Evolutionary conservation across 169 alveolate genomes (phyloP), one percentile per base, ranked within the genome.

Genomic region (Ichthyophthirius multifiliis): DNA sequence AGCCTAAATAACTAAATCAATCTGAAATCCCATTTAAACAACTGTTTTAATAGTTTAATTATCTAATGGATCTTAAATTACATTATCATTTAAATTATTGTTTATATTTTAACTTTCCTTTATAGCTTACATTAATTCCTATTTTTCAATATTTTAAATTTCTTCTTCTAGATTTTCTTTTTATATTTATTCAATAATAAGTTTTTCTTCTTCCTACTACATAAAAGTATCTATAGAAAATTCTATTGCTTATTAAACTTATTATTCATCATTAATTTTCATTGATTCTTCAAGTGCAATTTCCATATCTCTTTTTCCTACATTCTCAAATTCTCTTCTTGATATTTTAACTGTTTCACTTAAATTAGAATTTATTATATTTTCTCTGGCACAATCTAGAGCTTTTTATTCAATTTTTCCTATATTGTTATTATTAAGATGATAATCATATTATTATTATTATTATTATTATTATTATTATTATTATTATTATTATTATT

Each of bases 1-100:
- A 31, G 91, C 95, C 81, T 87, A 79, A 13, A 85, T 43, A 12
- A 89, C 92, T 65, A 83, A 78, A 43, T 90, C 95, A 23, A 86
- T 39, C 41, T 89, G 73, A 81, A 79, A 84, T 7, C 95, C 95
- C 75, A 82, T 83, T 46, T 74, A 86, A 44, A 87, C 76, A 2
- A 89, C 95, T 27, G 84, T 65, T 43, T 88, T 91, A 23, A 86
- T 83, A 12, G 87, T 84, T 35, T 79, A 77, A 63, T 84, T 86
- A 47, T 65, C 67, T 65, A 81, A 63, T 16, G 84, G 86, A 34
- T 91, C 90, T 34, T 85, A 37, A 43, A 4, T 27, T 3, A 55
- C 39, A 27, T 34, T 34, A 6, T 34, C 71, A 55, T 55, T 55
- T 0, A 39, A n/a, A n/a, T n/a, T n/a, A n/a, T n/a, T n/a, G n/a